A percentile compares a stretch with the other conserved stretches of the same genome.
Conservation (phyloP, 352 stramenopile genomes). For the Phytophthora palmivora region DNA sequence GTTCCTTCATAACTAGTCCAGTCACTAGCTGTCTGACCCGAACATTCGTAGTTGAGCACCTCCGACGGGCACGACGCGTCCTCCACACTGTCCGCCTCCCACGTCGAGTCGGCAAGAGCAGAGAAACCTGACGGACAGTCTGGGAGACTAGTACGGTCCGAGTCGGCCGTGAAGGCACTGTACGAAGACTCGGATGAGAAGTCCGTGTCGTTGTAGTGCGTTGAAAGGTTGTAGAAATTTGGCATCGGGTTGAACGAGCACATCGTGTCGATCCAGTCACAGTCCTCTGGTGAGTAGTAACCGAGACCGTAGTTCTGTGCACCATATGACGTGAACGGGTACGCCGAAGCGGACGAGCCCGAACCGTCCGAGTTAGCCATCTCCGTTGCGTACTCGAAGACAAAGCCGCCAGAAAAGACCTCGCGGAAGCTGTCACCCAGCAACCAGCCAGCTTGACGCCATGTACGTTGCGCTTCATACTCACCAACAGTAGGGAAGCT, state of each 20-base stretch:
- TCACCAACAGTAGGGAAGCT: conserved; percentile 58
- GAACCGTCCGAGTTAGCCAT: conserved; percentile 71
- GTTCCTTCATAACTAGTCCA: conserved; percentile 50
- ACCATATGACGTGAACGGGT: conserved; percentile 79
- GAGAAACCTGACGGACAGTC: conserved; percentile 43
- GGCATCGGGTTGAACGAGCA: conserved; percentile 84
- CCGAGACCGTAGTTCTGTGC: conserved; percentile 88
- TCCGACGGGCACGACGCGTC: conserved; percentile 37
- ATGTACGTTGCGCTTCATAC: conserved; percentile 76
- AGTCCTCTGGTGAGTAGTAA: conserved; percentile 80
- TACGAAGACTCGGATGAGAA: conserved; percentile 49
- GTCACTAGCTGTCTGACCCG: conserved; percentile 51
- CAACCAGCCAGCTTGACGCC: conserved; percentile 66
- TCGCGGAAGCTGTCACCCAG: conserved; percentile 46
- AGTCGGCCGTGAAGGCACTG: conserved; percentile 39
- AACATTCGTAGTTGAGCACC: conserved; percentile 53
- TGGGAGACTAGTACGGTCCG: conserved; percentile 23
- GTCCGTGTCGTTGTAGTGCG: conserved; percentile 65
- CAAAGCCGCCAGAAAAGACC: conserved; percentile 76
- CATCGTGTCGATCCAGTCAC: conserved; percentile 56
- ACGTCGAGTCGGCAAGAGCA: conserved; percentile 35
- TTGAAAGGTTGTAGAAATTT: conserved; percentile 74
- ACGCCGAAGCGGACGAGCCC: conserved; percentile 45
- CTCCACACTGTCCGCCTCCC: conserved; percentile 40
- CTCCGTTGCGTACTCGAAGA: conserved; percentile 88